Percentiles rank a stretch among this genome's conserved stretches.
Evolutionary conservation across 352 stramenopile species (phyloP).

Genomic region (Plasmopara viticola): DNA sequence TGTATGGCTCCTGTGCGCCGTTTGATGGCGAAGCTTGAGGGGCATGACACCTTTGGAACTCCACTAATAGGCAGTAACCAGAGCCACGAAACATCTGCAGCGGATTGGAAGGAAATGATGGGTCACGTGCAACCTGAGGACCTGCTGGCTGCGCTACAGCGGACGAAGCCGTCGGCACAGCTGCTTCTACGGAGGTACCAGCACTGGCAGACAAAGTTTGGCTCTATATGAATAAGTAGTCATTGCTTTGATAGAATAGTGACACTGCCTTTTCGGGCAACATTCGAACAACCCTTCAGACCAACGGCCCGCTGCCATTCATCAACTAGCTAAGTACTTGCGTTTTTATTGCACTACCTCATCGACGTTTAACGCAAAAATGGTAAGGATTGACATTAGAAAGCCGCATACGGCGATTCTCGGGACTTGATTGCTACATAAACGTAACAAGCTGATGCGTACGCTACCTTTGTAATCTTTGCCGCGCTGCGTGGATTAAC

Average conservation of each 20-base stretch:
- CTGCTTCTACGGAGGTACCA: constrained; percentile 74
- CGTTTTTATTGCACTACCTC: constrained; percentile 63
- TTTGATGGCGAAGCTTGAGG: constrained; percentile 61
- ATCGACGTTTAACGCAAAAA: constrained; percentile 81
- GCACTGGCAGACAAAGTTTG: constrained; percentile 76
- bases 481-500: too few species aligned
- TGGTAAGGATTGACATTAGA: constrained; percentile 33
- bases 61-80: constrained; percentile 16
- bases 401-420: background rate
- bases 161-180: constrained; percentile 75
- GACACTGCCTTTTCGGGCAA: constrained; percentile 1
- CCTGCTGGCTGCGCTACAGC: constrained; percentile 49
- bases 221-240: constrained; percentile 36
- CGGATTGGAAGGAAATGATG: constrained; percentile 54
- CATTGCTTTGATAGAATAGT: constrained; percentile 1
- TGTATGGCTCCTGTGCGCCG: constrained; percentile 76
- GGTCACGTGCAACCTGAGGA: constrained; percentile 54
- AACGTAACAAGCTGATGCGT: constrained; percentile 3
- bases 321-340: background rate
- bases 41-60: constrained; percentile 24
- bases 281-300: constrained; percentile 7
- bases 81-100: constrained; percentile 10
- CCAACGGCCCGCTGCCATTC: constrained; percentile 6
- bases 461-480: constrained; percentile 6
- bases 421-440: background rate